Evolutionary conservation across 371 early-diverging fungal species (phyloP).

Genomic region (Saksenaea oblongispora): DNA sequence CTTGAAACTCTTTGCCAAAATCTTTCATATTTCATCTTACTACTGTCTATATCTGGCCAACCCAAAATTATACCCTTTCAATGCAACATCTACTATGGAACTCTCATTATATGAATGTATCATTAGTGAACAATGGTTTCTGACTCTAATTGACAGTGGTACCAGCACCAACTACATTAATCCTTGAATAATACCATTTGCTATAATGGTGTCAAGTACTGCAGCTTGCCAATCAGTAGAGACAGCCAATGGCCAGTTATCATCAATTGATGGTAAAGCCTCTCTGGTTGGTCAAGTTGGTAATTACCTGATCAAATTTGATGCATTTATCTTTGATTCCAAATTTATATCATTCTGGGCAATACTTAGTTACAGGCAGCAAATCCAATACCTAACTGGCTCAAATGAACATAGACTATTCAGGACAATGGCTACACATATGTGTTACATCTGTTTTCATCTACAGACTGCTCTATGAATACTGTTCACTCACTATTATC

Average conservation of each 20-base stretch:
- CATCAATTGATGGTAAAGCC: neutral
- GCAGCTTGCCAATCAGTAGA: neutral
- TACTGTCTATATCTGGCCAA: no score
- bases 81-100: neutral
- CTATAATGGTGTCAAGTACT: neutral
- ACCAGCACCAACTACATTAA: neutral
- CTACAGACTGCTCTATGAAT: neutral
- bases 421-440: neutral
- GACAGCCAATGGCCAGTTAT: neutral
- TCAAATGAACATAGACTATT: neutral
- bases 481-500: neutral
- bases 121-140: neutral
- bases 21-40: no score
- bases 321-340: neutral
- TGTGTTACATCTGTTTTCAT: neutral
- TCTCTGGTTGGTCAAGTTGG: neutral
- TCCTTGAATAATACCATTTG: neutral
- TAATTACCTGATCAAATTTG: neutral
- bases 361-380: slow-evolving; percentile 4
- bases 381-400: neutral
- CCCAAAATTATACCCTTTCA: no score
- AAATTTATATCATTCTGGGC: neutral
- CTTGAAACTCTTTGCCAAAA: no score
- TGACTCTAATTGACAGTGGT: neutral
- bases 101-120: neutral